These are phyloP conservation scores for Pythium guiyangense DNA, from an alignment of 352 stramenopile genomes.

Conservation along the genomic window DNA sequence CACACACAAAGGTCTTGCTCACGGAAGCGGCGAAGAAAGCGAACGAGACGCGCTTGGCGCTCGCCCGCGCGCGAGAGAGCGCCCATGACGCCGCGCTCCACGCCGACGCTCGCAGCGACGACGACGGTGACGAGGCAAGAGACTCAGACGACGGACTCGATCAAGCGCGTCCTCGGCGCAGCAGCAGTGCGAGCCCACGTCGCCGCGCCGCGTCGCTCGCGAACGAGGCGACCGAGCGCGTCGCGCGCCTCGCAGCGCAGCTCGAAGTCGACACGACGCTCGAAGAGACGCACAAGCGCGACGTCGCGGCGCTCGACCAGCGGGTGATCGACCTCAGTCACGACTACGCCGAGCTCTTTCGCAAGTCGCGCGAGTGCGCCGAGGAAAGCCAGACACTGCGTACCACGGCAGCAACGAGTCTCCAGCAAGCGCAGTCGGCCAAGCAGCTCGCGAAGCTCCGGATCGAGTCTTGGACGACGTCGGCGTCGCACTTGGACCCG, in stretches of 20 bases:
- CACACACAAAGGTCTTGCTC: constrained; percentile 21
- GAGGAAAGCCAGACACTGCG: constrained; percentile 39
- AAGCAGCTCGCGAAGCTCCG: constrained; percentile 46
- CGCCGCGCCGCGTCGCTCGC: background rate
- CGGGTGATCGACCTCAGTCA: constrained; percentile 15
- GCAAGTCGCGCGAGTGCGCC: constrained; percentile 19
- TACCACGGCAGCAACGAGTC: constrained; percentile 32
- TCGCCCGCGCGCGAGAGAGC: constrained; percentile 26
- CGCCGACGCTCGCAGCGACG: constrained; percentile 9
- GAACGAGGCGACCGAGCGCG: constrained; percentile 10
- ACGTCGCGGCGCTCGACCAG: constrained; percentile 23
- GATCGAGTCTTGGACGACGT: constrained; percentile 55
- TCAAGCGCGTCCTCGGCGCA: too few species aligned
- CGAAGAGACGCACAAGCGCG: constrained; percentile 37
- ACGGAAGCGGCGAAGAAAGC: constrained; percentile 23
- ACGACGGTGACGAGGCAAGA: constrained; percentile 13
- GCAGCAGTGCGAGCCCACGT: constrained; percentile 4
- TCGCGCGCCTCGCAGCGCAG: constrained; percentile 51
- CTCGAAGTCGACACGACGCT: constrained; percentile 43
- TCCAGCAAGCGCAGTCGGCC: constrained; percentile 52
- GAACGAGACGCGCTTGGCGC: constrained; percentile 17
- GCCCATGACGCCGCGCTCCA: constrained; percentile 27
- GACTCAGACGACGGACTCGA: background rate
- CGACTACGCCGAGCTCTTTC: constrained; percentile 26
- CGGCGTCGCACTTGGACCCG: constrained; percentile 57